phyloP scores from a whole-genome alignment of 805 yeast species.

The Ogataea angusta region DNA sequence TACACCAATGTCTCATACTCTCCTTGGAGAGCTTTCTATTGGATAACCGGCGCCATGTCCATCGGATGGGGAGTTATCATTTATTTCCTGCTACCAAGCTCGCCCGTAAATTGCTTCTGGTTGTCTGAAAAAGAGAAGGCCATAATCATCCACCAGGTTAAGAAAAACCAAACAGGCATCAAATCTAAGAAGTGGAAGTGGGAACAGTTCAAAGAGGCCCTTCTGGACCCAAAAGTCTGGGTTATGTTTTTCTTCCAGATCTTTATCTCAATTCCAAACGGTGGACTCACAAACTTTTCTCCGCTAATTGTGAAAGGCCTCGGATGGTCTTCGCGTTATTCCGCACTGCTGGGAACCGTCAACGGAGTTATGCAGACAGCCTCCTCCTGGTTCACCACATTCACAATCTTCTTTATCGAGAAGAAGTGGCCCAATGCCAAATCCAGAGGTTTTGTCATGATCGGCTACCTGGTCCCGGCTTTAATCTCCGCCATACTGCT shows the following conservation, averaged over 20 bases:
- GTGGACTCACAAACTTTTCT: slow-evolving; percentile 52
- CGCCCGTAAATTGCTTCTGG: slow-evolving; percentile 54
- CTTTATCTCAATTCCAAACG: slow-evolving; percentile 53
- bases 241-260: slow-evolving; percentile 43
- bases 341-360: slow-evolving; percentile 34
- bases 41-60: slow-evolving; percentile 58
- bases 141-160: slow-evolving; percentile 53
- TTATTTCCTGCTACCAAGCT: slow-evolving; percentile 42
- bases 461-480: slow-evolving; percentile 29
- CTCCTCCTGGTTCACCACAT: slow-evolving; percentile 32
- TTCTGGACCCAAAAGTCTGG: slow-evolving; percentile 52
- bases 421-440: slow-evolving; percentile 38
- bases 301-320: slow-evolving; percentile 34
- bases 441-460: slow-evolving; percentile 24
- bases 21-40: slow-evolving; percentile 59
- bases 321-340: slow-evolving; percentile 29
- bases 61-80: slow-evolving; percentile 44
- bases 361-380: slow-evolving; percentile 33
- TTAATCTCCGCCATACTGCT: slow-evolving; percentile 30
- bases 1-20: slow-evolving; percentile 38
- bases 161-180: slow-evolving; percentile 57
- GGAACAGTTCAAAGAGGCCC: slow-evolving; percentile 54
- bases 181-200: slow-evolving; percentile 53
- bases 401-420: slow-evolving; percentile 49
- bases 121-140: slow-evolving; percentile 44